Base-by-base conservation (phyloP, 139 green algal species). In the Ulvella scutata region DNA sequence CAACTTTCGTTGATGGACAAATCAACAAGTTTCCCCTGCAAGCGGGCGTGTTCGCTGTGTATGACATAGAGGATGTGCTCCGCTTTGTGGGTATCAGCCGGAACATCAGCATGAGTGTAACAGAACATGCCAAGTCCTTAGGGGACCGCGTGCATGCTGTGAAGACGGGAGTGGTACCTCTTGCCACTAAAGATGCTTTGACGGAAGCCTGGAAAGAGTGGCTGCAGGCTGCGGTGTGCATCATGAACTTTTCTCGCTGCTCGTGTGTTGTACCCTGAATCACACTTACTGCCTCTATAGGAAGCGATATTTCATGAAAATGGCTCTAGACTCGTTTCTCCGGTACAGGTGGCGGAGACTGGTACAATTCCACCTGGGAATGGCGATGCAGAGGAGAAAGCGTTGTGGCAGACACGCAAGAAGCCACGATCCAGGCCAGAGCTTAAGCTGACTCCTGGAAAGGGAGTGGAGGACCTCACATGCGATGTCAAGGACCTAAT, bases 291-390 rank as follows among this genome's bases (percentile, higher is more conserved):
- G 26, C 72, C 62, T 61, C 35, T 72, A 21, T 35, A 76, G n/a
- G 37, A 73, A 59, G 20, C 72, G 28, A 9, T 26, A 72, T 26
- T 31, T 31, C 72, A 20, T 61, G 28, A 76, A 20, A 31, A 10
- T 35, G 62, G 13, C n/a, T 72, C 9, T 10, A 72, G 28, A 76
- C 37, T 74, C 10, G 62, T 23, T 76, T 31, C 10, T 26, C 9
- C 10, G 17, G 72, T 33, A 10, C 17, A 74, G 13, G 88, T 92
- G 13, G 33, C 78, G n/a, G 82, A 87, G 37, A 82, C 37, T 0
- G 92, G 92, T 4, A 40, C 40, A 7, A 81, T 96, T 6, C 92
- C 92, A 0, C 87, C 90, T 1, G 92, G 92, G 72, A 97, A 97
- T 80, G 82, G 80, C 3, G 82, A 83, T 9, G 87, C 82, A 23